A percentile compares a stretch with the other conserved stretches of the same genome.
phyloP scores from a whole-genome alignment of 1,284 basidiomycete species.

The Exobasidium rhododendri region DNA sequence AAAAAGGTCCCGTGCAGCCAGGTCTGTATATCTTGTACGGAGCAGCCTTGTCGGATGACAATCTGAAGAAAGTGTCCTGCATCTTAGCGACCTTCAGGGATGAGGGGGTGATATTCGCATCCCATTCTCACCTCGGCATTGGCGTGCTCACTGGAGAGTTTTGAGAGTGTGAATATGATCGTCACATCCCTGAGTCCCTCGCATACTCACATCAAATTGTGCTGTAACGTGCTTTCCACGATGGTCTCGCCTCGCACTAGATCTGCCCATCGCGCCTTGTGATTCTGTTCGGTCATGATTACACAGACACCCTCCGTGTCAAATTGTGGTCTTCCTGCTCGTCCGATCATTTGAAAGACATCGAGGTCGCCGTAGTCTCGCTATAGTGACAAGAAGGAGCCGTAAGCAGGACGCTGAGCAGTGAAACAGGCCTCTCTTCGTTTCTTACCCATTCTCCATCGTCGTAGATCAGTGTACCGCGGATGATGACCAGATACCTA shows the following conservation, averaged over 20 bases:
- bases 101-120: no score
- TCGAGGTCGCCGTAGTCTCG: constrained; percentile 39
- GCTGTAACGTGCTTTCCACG: constrained; percentile 37
- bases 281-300: constrained; percentile 40
- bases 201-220: constrained; percentile 20
- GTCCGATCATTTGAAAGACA: constrained; percentile 63
- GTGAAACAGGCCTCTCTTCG: no score
- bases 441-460: constrained; percentile 18
- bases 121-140: constrained; percentile 44
- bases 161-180: neutral
- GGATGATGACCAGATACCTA: constrained; percentile 41
- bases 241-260: constrained; percentile 29
- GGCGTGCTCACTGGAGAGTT: constrained; percentile 29
- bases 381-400: constrained; percentile 25
- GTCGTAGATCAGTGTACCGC: constrained; percentile 36
- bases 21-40: constrained; percentile 3
- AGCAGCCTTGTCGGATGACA: neutral
- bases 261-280: constrained; percentile 30
- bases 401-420: no score
- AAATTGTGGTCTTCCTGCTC: constrained; percentile 86
- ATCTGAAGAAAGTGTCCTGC: neutral
- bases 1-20: constrained; percentile 22
- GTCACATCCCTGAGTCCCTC: neutral
- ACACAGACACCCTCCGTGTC: constrained; percentile 60
- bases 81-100: neutral